Percentiles rank a stretch among this genome's conserved stretches.
Evolutionary conservation across 345 rosid species (phyloP).

Genomic region (Pistacia atlantica): DNA sequence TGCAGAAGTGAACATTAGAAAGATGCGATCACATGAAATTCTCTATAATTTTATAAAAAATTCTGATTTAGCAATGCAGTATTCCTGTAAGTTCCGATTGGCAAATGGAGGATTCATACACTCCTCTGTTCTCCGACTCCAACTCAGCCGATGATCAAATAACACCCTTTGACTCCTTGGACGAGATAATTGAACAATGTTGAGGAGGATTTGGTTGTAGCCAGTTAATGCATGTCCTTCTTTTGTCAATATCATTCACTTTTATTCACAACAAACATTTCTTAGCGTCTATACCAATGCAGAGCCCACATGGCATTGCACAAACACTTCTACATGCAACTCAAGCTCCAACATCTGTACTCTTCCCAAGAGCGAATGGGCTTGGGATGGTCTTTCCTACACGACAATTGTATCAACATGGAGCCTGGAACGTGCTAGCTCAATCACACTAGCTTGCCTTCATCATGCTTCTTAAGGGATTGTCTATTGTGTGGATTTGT

Average conservation of each 20-base stretch:
- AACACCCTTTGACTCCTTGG: constrained; percentile 1
- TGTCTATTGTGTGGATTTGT: constrained; percentile 54
- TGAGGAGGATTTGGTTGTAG: constrained; percentile 34
- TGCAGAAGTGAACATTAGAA: too few relatives aligned
- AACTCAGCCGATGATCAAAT: neutral
- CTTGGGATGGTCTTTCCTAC: constrained; percentile 40
- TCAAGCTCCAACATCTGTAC: constrained; percentile 33
- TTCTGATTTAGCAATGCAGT: too few relatives aligned
- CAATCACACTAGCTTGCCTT: too few relatives aligned
- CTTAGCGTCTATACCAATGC: constrained; percentile 58
- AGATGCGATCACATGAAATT: too few relatives aligned
- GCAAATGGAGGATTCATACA: constrained; percentile 5
- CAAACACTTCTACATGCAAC: constrained; percentile 18
- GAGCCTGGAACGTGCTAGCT: too few relatives aligned
- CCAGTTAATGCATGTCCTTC: constrained; percentile 45
- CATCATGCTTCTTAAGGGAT: constrained; percentile 55
- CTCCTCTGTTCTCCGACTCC: neutral
- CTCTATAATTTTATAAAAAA: too few relatives aligned
- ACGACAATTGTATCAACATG: constrained; percentile 47
- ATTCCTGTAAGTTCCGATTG: too few relatives aligned
- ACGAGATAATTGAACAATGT: constrained; percentile 42
- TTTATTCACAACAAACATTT: constrained; percentile 68
- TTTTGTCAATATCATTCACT: constrained; percentile 48
- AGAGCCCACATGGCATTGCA: constrained; percentile 58
- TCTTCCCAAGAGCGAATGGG: constrained; percentile 42